Percentiles rank a stretch among this genome's conserved stretches.
Conservation (phyloP, 352 stramenopile species). For the Phytophthora hibernalis region DNA sequence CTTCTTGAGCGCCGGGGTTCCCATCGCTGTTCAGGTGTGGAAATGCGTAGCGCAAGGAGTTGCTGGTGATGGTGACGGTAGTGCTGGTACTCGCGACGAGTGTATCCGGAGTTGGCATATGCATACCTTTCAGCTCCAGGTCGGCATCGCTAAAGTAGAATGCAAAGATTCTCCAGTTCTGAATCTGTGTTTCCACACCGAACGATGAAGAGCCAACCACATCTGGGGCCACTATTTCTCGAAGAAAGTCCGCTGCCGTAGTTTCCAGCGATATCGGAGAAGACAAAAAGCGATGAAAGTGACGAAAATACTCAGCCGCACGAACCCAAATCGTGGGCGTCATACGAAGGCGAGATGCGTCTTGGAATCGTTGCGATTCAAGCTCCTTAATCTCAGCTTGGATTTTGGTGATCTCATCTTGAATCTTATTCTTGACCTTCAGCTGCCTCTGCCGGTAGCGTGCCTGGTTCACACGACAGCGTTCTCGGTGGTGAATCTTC, state of each 20-base stretch:
- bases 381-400: constrained; percentile 4
- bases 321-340: constrained; percentile 5
- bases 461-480: constrained; percentile 16
- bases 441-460: constrained; percentile 15
- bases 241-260: background rate
- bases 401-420: constrained; percentile 5
- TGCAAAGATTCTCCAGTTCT: no score
- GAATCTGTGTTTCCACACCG: no score
- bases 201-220: no score
- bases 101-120: no score
- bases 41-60: no score
- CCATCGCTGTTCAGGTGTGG: no score
- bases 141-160: no score
- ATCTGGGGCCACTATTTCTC: no score
- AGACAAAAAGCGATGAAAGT: constrained; percentile 18
- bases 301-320: constrained; percentile 14
- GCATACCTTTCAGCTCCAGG: no score
- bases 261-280: background rate
- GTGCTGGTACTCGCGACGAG: no score
- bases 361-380: background rate
- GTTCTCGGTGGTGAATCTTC: constrained; percentile 25
- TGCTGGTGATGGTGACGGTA: no score
- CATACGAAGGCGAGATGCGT: background rate
- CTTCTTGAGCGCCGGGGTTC: no score
- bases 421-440: background rate